phyloP scores from a whole-genome alignment of 75 land plant genomes.

The Isoetes taiwanensis region DNA sequence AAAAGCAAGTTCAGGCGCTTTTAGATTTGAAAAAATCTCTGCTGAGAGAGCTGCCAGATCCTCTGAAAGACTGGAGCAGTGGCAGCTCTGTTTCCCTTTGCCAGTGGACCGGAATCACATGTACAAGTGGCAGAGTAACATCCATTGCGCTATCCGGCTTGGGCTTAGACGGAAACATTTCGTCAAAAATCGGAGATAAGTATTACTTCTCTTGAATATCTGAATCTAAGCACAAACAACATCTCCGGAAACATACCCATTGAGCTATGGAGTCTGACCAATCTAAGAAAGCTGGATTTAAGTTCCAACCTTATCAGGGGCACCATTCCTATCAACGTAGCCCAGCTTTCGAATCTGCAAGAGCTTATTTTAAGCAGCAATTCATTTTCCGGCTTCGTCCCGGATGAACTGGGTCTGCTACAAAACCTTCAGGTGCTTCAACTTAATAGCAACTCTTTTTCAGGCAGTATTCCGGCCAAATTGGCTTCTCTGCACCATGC shows the following conservation, averaged over 20 bases:
- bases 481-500: constrained; percentile 26
- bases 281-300: constrained; percentile 31
- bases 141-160: too few relatives aligned
- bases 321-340: constrained; percentile 15
- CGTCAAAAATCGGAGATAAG: too few relatives aligned
- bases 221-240: constrained; percentile 5
- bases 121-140: too few relatives aligned
- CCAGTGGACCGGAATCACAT: constrained; percentile 54
- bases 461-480: constrained; percentile 33
- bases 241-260: constrained; percentile 24
- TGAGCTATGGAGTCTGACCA: constrained; percentile 33
- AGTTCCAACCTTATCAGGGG: constrained; percentile 46
- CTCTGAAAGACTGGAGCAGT: too few relatives aligned
- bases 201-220: neutral
- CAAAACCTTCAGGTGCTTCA: constrained; percentile 45
- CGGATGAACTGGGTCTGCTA: constrained; percentile 33
- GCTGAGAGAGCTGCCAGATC: too few relatives aligned
- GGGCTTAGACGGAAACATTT: too few relatives aligned
- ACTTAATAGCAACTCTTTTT: constrained; percentile 40
- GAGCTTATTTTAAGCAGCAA: constrained; percentile 21
- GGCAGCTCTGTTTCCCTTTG: too few relatives aligned
- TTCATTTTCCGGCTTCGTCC: constrained; percentile 59
- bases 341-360: constrained; percentile 3
- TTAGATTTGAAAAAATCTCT: too few relatives aligned
- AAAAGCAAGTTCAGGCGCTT: too few relatives aligned